These are phyloP conservation scores for Phytomonas sp. DNA, from an alignment of 208 protist genomes.

Conservation along the genomic window DNA sequence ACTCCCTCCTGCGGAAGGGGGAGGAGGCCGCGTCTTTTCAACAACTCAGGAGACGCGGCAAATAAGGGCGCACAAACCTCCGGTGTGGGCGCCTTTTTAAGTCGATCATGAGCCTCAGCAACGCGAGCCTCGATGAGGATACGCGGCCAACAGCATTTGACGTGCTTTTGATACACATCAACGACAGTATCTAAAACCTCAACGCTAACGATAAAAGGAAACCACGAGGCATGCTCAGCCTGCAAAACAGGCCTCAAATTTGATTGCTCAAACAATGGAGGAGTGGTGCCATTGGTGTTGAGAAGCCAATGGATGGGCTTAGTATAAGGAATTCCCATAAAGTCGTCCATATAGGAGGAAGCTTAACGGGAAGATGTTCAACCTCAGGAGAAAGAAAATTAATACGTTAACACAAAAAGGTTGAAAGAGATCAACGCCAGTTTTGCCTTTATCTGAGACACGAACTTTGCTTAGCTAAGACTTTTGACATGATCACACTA, in stretches of 20 bases:
- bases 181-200: background rate
- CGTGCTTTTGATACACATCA: conserved; percentile 16
- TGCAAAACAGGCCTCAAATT: background rate
- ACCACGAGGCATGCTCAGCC: background rate
- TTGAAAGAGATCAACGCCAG: background rate
- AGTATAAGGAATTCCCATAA: conserved; percentile 3
- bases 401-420: background rate
- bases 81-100: background rate
- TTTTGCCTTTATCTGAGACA: background rate
- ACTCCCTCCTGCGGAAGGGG: too few species aligned
- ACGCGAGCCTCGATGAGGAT: conserved; percentile 32
- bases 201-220: background rate
- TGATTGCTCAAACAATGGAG: background rate
- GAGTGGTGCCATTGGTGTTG: background rate
- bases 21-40: too few species aligned
- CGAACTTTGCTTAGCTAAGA: background rate
- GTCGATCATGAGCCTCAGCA: conserved; percentile 3
- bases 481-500: too few species aligned
- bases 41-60: background rate
- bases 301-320: background rate
- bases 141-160: conserved; percentile 54
- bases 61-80: background rate
- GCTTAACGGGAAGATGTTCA: background rate
- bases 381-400: background rate
- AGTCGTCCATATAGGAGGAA: background rate